Conservation (phyloP, 768 basidiomycete species). For the Mycena rebaudengoi region DNA sequence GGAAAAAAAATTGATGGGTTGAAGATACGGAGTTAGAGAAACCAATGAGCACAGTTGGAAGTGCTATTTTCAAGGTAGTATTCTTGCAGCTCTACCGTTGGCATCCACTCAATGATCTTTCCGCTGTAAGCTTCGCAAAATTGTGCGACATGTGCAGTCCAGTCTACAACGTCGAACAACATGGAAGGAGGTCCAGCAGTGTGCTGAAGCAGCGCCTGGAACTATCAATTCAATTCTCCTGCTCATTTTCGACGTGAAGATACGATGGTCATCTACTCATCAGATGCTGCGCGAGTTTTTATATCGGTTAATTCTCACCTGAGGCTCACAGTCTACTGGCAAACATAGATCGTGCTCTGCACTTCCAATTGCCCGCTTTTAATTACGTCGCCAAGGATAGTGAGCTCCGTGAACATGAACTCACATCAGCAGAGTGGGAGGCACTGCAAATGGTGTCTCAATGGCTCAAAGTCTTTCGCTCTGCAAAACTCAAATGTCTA, state of each 20-base stretch:
- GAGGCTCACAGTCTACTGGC: too few species aligned
- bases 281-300: constrained; percentile 40
- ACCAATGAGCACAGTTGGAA: not conserved
- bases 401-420: not conserved
- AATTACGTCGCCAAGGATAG: not conserved
- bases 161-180: constrained; percentile 30
- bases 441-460: not conserved
- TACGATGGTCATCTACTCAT: constrained; percentile 44
- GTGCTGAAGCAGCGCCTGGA: too few species aligned
- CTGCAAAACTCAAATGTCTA: constrained; percentile 42
- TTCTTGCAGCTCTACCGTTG: not conserved
- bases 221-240: too few species aligned
- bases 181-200: constrained; percentile 22
- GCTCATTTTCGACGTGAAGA: constrained; percentile 42
- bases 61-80: not conserved
- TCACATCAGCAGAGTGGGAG: not conserved
- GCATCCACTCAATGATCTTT: too few species aligned
- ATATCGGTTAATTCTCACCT: not conserved
- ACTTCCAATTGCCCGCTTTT: constrained; percentile 26
- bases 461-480: not conserved
- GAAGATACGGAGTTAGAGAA: too few species aligned
- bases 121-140: constrained; percentile 30
- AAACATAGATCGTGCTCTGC: constrained; percentile 38
- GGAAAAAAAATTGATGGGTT: too few species aligned
- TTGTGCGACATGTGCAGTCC: constrained; percentile 27